Base-by-base conservation (phyloP, 306 rosid species). In the Begonia loranthoides region DNA sequence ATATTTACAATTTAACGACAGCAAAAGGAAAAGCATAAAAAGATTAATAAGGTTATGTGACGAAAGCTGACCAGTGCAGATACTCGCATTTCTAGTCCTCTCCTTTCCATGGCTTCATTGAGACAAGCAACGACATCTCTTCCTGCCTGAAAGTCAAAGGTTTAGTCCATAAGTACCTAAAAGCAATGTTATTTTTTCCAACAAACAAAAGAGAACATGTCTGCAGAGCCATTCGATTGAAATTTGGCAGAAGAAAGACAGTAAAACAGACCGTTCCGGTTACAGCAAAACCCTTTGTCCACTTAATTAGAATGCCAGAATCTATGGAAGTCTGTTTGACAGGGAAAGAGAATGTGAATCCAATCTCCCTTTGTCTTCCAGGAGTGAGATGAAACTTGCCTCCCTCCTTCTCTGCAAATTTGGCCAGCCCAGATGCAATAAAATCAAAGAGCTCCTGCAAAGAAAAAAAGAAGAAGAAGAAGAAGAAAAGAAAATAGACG, bases 321-420 rank as follows among this genome's bases (percentile, higher is more conserved):
- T 82, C 76, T 39, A 89, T 78, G 49, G 95, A 85, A 9, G 80
- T 79, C 60, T 89, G 97, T 62, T 76, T 84, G 52, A 89, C 95
- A 24, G 97, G 94, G 68, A 89, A 89, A 47, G 97, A 89, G 70
- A 89, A 89, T 13, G 97, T 85, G 87, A 89, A 89, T 10, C 97
- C 95, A 53, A 73, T 73, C 72, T 85, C 97, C 57, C 90, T 73
- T 63, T 71, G 73, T 54, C 78, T 77, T 71, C 83, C 85, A 1
- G 52, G 41, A 4, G 57, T 66, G 15, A 79, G 56, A 51, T 68
- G 68, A 66, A 89, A 89, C 52, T 72, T 66, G 16, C 33, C 66
- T 41, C 77, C 90, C 67, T 82, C 94, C 50, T 64, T 77, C 10
- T 69, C 59, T 1, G 75, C 79, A 75, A 89, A 85, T 16, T 73